These are phyloP conservation scores for Inga leiocalycina DNA, from an alignment of 306 rosid species.

Conservation along the genomic window DNA sequence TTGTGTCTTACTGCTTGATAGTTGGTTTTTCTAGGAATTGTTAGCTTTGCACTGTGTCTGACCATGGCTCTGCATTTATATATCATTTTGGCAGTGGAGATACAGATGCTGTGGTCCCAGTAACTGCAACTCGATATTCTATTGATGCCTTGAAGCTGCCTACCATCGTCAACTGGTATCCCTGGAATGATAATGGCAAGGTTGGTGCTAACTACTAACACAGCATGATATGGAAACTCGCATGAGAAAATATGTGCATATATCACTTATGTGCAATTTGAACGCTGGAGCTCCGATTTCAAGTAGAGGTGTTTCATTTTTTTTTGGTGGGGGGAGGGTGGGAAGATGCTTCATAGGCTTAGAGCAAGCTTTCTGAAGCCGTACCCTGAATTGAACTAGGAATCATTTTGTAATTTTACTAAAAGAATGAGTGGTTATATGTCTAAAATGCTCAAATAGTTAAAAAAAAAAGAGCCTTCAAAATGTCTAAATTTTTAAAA, in stretches of 20 bases:
- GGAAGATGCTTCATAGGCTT: neutral
- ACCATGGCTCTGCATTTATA: neutral
- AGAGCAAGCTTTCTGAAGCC: neutral
- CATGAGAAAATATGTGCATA: neutral
- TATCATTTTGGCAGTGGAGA: constrained; percentile 65
- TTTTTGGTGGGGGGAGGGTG: neutral
- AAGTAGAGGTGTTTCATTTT: neutral
- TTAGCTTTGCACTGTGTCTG: neutral
- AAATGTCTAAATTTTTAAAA: neutral
- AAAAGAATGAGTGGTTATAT: neutral
- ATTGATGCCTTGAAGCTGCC: constrained; percentile 87
- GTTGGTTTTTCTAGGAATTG: neutral
- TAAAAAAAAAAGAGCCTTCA: neutral
- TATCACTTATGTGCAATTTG: neutral
- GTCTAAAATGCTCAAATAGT: neutral
- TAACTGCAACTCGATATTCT: constrained; percentile 89
- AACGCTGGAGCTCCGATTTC: neutral
- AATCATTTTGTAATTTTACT: neutral
- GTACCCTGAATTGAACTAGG: neutral
- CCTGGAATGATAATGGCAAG: constrained; percentile 88
- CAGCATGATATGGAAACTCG: neutral
- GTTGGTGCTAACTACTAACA: constrained; percentile 51
- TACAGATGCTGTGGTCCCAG: constrained; percentile 90
- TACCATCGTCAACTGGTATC: constrained; percentile 80
- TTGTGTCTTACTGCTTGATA: neutral